A percentile compares a stretch with the other conserved stretches of the same genome.
Evolutionary conservation across 345 rosid genomes (phyloP).

Genomic region (Nephelium lappaceum): DNA sequence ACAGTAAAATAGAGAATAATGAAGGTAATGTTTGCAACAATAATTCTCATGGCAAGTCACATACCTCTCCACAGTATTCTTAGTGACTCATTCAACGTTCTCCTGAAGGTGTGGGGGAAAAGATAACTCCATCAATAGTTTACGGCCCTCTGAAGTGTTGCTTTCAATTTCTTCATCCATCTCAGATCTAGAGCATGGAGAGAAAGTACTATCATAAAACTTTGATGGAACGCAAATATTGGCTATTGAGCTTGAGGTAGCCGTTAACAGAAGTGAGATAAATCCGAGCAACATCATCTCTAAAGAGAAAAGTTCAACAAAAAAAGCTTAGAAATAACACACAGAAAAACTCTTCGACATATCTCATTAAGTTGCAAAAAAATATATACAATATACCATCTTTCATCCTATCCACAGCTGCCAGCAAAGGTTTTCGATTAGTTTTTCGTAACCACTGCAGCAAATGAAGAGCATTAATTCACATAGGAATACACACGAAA

Average conservation of each 20-base stretch:
- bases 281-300: constrained; percentile 99
- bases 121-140: constrained; percentile 40
- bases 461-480: constrained; percentile 21
- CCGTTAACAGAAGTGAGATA: constrained; percentile 90
- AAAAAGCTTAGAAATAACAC: constrained; percentile 1
- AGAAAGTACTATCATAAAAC: constrained; percentile 70
- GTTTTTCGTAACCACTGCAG: constrained; percentile 82
- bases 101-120: constrained; percentile 44
- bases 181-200: constrained; percentile 77
- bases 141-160: constrained; percentile 51
- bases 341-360: not conserved
- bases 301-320: constrained; percentile 34
- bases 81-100: constrained; percentile 51
- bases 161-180: constrained; percentile 51
- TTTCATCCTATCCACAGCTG: constrained; percentile 95
- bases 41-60: constrained; percentile 21
- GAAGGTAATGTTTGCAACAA: constrained; percentile 3
- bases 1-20: not conserved
- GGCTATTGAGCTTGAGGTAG: constrained; percentile 79
- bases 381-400: constrained; percentile 54
- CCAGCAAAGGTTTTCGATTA: constrained; percentile 75
- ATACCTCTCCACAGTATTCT: constrained; percentile 76
- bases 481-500: constrained; percentile 1
- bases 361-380: not conserved
- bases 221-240: constrained; percentile 84